Evolutionary conservation across 2,329 filamentous ascomycete genomes (phyloP).

Genomic region (Gremmenia infestans): DNA sequence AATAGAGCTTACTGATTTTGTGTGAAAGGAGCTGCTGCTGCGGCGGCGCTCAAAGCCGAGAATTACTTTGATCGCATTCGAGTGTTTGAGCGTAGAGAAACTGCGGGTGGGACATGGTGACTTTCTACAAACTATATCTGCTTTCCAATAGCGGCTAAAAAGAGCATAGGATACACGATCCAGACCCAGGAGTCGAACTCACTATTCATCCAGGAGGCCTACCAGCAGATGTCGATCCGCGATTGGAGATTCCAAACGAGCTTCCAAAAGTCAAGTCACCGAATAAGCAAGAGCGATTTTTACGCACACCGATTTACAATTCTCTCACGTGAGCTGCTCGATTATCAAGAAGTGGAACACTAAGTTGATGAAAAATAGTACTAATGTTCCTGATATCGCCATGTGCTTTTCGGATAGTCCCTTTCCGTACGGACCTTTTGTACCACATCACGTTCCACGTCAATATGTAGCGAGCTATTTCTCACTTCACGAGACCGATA

Average conservation of each 20-base stretch:
- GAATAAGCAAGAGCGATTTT: conserved; percentile 41
- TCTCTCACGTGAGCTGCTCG: conserved; percentile 42
- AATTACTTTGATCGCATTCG: conserved; percentile 51
- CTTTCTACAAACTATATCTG: conserved; percentile 33
- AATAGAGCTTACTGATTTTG: neutral
- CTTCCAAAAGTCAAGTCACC: conserved; percentile 39
- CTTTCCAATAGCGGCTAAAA: conserved; percentile 37
- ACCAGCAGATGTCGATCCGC: conserved; percentile 42
- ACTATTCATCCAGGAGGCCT: conserved; percentile 39
- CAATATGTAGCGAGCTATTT: conserved; percentile 55
- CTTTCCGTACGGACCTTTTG: conserved; percentile 52
- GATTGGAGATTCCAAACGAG: conserved; percentile 38
- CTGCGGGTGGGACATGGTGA: conserved; percentile 54
- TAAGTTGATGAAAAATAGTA: conserved; percentile 31
- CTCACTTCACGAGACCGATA: conserved; percentile 43
- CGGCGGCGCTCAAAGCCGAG: conserved; percentile 48
- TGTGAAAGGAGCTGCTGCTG: conserved; percentile 40
- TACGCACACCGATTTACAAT: conserved; percentile 46
- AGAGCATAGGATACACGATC: conserved; percentile 47
- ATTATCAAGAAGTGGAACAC: neutral
- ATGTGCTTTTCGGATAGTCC: conserved; percentile 50
- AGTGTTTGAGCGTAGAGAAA: conserved; percentile 56
- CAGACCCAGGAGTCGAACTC: conserved; percentile 34
- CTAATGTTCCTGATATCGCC: conserved; percentile 52
- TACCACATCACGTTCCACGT: conserved; percentile 48